Base-by-base conservation (phyloP, 2,329 filamentous ascomycete genomes). In the Lomentospora prolificans region DNA sequence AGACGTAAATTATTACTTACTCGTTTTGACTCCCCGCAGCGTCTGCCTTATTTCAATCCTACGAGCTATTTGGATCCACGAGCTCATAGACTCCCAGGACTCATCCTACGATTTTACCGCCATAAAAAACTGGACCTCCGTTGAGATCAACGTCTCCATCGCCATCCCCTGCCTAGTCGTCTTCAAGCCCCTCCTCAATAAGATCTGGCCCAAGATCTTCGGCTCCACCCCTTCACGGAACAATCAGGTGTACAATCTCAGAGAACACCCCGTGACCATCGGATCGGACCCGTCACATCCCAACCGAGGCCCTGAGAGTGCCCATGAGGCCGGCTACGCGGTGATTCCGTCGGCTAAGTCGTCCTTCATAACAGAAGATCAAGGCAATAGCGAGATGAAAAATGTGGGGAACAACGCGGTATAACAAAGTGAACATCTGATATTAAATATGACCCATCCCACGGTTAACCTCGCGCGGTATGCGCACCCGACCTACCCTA, bases 171-270 rank as follows among this genome's bases (percentile, higher is more conserved):
- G 66, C 59, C 64, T 69, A 44, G 67, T 69, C 57, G 70, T 68
- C 6, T 62, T 72, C 12, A 71, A 71, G 50, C 70, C 70, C 1
- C 62, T 71, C 14, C 60, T 69, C 28, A 69, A 71, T 27, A 70
- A 65, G 31, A 62, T 66, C 53, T 71, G 72, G 5, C 60, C 59
- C 19, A 17, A n/a, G 12, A 39, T 58, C 33, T 55, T 48, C 25
- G 48, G 48, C 22, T 19, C 12, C 22, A n/a, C 6, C 17, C 44
- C 17, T 4, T 12, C 44, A 22, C 44, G 17, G 17, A 17, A 41
- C 7, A 48, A 48, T 48, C 44, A 12, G 10, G 44, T 48, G 17
- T 48, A 48, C 22, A 48, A 48, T 25, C 22, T 48, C 44, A 19
- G 22, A n/a, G 44, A 48, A 14, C 3, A 22, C 12, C 44, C 44